A percentile compares a stretch with the other conserved stretches of the same genome.
These are phyloP conservation scores for Trypethelium eluteriae DNA, from an alignment of 495 filamentous ascomycete species.

Conservation along the genomic window DNA sequence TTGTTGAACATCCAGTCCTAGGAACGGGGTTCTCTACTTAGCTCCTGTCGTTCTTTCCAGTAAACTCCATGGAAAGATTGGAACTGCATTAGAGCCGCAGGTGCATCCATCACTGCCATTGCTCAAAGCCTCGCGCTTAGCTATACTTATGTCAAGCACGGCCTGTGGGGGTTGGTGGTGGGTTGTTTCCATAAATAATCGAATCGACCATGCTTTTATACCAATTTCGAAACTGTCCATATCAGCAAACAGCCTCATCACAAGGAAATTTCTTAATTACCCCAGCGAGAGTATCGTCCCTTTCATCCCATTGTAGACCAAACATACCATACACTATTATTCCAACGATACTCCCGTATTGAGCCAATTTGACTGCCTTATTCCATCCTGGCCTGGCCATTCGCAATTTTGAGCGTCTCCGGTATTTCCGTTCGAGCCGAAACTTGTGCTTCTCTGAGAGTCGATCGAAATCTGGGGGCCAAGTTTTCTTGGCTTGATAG, in stretches of 20 bases:
- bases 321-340: slow-evolving; percentile 65
- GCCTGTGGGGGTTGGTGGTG: not conserved
- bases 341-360: slow-evolving; percentile 58
- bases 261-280: slow-evolving; percentile 34
- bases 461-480: slow-evolving; percentile 86
- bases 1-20: too few relatives aligned
- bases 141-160: not conserved
- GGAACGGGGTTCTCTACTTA: too few relatives aligned
- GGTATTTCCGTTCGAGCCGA: slow-evolving; percentile 58
- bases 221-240: slow-evolving; percentile 13
- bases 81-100: too few relatives aligned
- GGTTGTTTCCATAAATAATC: not conserved
- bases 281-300: slow-evolving; percentile 54
- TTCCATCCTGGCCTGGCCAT: slow-evolving; percentile 66
- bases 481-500: slow-evolving; percentile 75
- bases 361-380: slow-evolving; percentile 60
- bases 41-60: too few relatives aligned
- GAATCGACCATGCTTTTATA: slow-evolving; percentile 12
- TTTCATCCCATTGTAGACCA: slow-evolving; percentile 67
- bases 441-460: slow-evolving; percentile 79
- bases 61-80: too few relatives aligned
- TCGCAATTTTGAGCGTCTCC: slow-evolving; percentile 52
- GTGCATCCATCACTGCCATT: not conserved
- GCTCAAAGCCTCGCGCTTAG: not conserved
- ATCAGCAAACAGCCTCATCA: not conserved